Percentiles rank a stretch among this genome's conserved stretches.
These are phyloP conservation scores for Whalleya microplaca DNA, from an alignment of 2,329 filamentous ascomycete genomes.

Conservation along the genomic window DNA sequence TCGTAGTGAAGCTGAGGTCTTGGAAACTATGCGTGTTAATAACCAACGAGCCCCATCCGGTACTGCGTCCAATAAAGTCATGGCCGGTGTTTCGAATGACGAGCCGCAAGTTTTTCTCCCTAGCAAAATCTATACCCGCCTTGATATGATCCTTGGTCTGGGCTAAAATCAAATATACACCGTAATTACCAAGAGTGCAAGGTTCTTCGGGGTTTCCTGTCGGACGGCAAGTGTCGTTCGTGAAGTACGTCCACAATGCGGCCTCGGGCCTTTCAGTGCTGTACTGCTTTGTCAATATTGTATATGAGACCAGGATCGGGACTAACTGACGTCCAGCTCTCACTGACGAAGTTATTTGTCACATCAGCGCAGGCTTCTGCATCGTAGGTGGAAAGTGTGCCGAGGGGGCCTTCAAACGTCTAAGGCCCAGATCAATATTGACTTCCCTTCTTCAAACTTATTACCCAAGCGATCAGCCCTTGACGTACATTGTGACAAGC, in stretches of 20 bases:
- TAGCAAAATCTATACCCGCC: slow-evolving; percentile 45
- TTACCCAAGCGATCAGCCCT: not conserved
- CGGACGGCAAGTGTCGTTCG: slow-evolving; percentile 46
- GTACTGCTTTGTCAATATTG: slow-evolving; percentile 4
- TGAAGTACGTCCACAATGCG: slow-evolving; percentile 47
- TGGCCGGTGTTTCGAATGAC: slow-evolving; percentile 62
- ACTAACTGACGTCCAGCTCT: slow-evolving; percentile 43
- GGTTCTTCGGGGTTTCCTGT: slow-evolving; percentile 37
- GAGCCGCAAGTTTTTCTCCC: slow-evolving; percentile 52
- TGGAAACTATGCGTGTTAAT: slow-evolving; percentile 63
- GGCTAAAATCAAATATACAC: slow-evolving; percentile 40
- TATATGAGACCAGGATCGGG: slow-evolving; percentile 5
- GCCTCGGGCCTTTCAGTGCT: slow-evolving; percentile 37
- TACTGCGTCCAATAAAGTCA: slow-evolving; percentile 61
- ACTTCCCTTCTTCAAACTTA: not conserved
- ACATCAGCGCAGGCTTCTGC: slow-evolving; percentile 39
- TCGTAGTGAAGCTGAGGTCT: slow-evolving; percentile 45
- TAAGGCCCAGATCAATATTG: slow-evolving; percentile 8
- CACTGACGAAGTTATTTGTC: slow-evolving; percentile 36
- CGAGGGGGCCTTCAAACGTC: slow-evolving; percentile 43
- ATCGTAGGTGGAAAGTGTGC: slow-evolving; percentile 41
- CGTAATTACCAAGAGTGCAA: slow-evolving; percentile 46
- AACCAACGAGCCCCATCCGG: slow-evolving; percentile 61
- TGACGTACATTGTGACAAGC: slow-evolving; percentile 40
- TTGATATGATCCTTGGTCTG: slow-evolving; percentile 35